phyloP scores from a whole-genome alignment of 495 filamentous ascomycete species.

The Aspergillus baeticus region DNA sequence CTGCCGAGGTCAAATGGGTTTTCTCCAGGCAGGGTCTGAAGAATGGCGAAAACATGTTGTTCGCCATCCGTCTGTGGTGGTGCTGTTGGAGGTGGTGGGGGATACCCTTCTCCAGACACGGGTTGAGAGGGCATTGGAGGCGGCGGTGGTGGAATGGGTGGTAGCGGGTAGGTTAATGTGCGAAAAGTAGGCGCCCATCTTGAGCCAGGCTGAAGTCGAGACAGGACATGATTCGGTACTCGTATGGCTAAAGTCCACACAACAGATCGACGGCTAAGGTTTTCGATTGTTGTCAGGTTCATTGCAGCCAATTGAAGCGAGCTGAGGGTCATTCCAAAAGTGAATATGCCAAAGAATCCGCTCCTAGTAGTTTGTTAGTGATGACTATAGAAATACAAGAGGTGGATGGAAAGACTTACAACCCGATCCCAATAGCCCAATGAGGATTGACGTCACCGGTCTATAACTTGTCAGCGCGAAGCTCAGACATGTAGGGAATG shows the following conservation, averaged over 20 bases:
- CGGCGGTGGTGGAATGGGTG: conserved; percentile 15
- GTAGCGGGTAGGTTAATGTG: conserved; percentile 46
- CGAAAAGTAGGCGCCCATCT: conserved; percentile 44
- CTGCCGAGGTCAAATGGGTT: conserved; percentile 76
- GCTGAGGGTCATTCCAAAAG: conserved; percentile 67
- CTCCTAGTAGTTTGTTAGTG: conserved; percentile 35
- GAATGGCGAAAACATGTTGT: conserved; percentile 70
- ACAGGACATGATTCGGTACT: conserved; percentile 54
- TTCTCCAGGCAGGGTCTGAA: conserved; percentile 68
- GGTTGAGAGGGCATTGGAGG: conserved; percentile 4
- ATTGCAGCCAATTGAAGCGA: conserved; percentile 64
- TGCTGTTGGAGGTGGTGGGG: not conserved
- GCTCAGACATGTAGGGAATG: conserved; percentile 9
- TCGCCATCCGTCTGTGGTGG: conserved; percentile 11
- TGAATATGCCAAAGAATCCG: conserved; percentile 73
- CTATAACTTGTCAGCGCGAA: conserved; percentile 15
- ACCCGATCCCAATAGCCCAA: conserved; percentile 53
- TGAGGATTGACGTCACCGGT: conserved; percentile 44
- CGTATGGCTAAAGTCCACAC: conserved; percentile 75
- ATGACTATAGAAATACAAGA: conserved; percentile 13
- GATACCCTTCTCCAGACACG: not conserved
- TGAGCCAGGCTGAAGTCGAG: conserved; percentile 30
- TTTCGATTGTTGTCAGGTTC: conserved; percentile 84
- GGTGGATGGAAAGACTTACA: conserved; percentile 40
- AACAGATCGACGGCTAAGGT: conserved; percentile 56